Conservation (phyloP, 331 rosid species). For the Arachis monticola region DNA sequence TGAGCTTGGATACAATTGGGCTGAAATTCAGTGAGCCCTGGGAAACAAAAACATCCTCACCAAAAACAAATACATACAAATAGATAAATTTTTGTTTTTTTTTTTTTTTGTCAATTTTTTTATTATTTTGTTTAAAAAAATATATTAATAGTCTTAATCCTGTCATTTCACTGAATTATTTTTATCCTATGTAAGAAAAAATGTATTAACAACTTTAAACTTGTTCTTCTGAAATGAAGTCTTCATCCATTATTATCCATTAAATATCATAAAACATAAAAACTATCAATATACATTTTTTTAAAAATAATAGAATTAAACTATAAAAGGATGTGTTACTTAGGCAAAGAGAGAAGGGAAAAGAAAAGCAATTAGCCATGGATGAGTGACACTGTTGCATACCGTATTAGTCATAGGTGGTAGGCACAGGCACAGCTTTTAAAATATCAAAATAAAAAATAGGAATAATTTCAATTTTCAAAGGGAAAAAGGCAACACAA, state of each 20-base stretch:
- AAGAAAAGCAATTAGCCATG: neutral
- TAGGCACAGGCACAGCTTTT: neutral
- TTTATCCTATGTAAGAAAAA: no score
- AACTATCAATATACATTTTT: no score
- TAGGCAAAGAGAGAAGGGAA: neutral
- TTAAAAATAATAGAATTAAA: neutral
- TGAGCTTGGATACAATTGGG: neutral
- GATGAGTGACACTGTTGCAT: neutral
- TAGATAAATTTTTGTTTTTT: no score
- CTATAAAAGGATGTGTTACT: neutral
- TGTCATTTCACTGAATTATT: no score
- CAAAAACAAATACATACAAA: no score
- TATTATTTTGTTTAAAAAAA: no score
- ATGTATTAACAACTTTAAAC: no score
- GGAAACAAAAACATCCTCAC: no score
- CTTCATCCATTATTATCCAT: neutral
- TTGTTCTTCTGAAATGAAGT: no score
- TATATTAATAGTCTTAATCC: no score
- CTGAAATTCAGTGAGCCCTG: no score
- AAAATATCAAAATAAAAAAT: neutral
- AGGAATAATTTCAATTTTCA: neutral
- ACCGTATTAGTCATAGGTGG: neutral
- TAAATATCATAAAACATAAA: neutral
- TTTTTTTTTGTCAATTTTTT: no score
- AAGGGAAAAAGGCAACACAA: neutral